These are phyloP conservation scores for Chaetoceros muelleri DNA, from an alignment of 108 stramenopile genomes.

Conservation along the genomic window DNA sequence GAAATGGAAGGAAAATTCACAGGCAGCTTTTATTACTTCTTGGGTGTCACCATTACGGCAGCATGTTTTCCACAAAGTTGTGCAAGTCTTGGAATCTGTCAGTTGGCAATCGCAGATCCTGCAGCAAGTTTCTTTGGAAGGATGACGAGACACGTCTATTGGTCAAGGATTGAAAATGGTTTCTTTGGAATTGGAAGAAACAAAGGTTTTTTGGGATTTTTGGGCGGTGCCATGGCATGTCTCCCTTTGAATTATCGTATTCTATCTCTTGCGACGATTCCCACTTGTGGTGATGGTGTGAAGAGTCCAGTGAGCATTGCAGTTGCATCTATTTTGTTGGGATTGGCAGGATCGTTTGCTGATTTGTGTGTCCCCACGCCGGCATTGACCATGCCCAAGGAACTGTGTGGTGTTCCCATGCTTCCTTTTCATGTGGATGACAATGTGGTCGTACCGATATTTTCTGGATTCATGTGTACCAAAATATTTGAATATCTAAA, in stretches of 20 bases:
- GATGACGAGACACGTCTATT: conserved; percentile 68
- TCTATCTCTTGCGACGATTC: conserved; percentile 44
- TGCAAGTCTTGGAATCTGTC: conserved; percentile 60
- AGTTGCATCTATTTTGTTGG: conserved; percentile 43
- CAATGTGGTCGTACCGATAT: conserved; percentile 67
- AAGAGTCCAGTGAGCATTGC: too few relatives aligned
- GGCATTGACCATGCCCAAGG: conserved; percentile 59
- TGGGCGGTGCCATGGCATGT: conserved; percentile 70
- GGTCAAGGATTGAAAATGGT: conserved; percentile 68
- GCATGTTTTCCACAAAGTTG: conserved; percentile 43
- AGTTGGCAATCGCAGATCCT: conserved; percentile 78
- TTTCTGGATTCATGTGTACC: conserved; percentile 54
- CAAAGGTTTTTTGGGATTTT: conserved; percentile 72
- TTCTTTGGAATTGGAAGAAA: conserved; percentile 71
- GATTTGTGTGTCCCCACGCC: conserved; percentile 80
- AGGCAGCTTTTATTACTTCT: conserved; percentile 72
- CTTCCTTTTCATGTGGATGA: conserved; percentile 85
- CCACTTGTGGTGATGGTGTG: conserved; percentile 3
- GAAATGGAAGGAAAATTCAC: conserved; percentile 88
- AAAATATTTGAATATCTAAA: conserved; percentile 38
- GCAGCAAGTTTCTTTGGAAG: conserved; percentile 66
- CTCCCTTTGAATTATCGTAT: conserved; percentile 68
- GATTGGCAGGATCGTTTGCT: conserved; percentile 75
- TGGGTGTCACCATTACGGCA: conserved; percentile 56
- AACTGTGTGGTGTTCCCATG: conserved; percentile 47